A percentile compares a stretch with the other conserved stretches of the same genome.
Conservation (phyloP, 2,329 filamentous ascomycete genomes). For the Alternaria novae-zelandiae region DNA sequence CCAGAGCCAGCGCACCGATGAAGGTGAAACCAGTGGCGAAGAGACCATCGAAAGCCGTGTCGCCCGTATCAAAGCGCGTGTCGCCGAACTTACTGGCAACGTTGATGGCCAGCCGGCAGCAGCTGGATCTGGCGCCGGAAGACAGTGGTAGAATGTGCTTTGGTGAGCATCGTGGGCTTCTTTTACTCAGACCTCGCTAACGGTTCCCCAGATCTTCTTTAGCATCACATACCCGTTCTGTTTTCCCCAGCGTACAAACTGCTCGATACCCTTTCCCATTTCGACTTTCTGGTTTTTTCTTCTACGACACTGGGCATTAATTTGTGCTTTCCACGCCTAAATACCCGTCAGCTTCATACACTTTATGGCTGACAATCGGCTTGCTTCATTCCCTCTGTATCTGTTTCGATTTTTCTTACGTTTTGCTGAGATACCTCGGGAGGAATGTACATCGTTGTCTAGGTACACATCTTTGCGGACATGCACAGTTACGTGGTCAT, state of each 20-base stretch:
- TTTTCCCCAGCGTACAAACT: constrained; percentile 31
- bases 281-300: constrained; percentile 21
- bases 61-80: constrained; percentile 95
- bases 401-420: background rate
- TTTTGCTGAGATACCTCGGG: constrained; percentile 16
- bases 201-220: constrained; percentile 10
- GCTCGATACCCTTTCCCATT: constrained; percentile 42
- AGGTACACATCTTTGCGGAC: constrained; percentile 3
- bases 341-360: constrained; percentile 29
- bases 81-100: constrained; percentile 84
- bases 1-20: constrained; percentile 68
- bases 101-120: constrained; percentile 33
- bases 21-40: constrained; percentile 92
- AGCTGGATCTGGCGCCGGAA: constrained; percentile 14
- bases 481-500: background rate
- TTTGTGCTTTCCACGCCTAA: constrained; percentile 18
- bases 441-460: constrained; percentile 16
- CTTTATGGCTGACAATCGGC: constrained; percentile 4
- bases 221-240: constrained; percentile 19
- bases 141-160: constrained; percentile 23
- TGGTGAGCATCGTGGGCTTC: constrained; percentile 12
- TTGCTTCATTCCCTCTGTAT: constrained; percentile 7
- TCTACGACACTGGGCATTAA: constrained; percentile 7
- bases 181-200: background rate
- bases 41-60: constrained; percentile 97